These are phyloP conservation scores for Casuarina equisetifolia DNA, from an alignment of 306 rosid species.

Conservation along the genomic window DNA sequence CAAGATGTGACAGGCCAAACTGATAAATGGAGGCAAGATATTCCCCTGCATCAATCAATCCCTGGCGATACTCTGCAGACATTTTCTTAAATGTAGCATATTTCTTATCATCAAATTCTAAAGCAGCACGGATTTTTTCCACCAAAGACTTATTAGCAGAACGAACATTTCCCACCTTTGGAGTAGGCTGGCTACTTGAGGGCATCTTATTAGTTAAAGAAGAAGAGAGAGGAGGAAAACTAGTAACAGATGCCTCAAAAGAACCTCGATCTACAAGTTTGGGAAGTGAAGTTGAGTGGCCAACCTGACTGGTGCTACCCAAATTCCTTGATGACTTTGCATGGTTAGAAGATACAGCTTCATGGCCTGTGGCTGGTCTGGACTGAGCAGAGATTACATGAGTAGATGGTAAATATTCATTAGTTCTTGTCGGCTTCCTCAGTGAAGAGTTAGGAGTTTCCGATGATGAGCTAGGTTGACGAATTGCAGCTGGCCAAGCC, in stretches of 20 bases:
- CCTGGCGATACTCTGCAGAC: conserved; percentile 8
- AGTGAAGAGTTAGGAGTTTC: conserved; percentile 16
- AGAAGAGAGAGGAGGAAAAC: not conserved
- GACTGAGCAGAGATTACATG: conserved; percentile 10
- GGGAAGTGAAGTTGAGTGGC: not conserved
- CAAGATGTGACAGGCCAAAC: conserved; percentile 12
- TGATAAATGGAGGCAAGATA: not conserved
- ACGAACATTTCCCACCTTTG: conserved; percentile 1
- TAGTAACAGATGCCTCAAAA: not conserved
- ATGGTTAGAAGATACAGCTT: not conserved
- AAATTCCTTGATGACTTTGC: not conserved
- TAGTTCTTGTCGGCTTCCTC: conserved; percentile 27
- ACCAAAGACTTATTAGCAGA: conserved; percentile 9
- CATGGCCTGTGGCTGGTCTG: not conserved
- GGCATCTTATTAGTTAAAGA: not conserved
- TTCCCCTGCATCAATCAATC: not conserved
- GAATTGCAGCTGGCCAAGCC: conserved; percentile 3
- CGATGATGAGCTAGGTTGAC: conserved; percentile 12
- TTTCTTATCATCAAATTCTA: conserved; percentile 11
- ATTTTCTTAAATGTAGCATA: not conserved
- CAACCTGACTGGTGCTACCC: not conserved
- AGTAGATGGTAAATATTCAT: conserved; percentile 32
- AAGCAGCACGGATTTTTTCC: conserved; percentile 12
- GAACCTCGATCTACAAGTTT: not conserved
- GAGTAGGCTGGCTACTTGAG: not conserved